Percentiles rank a stretch among this genome's conserved stretches.
Evolutionary conservation across 352 stramenopile genomes (phyloP).

Genomic region (Hyaloperonospora arabidopsidis): DNA sequence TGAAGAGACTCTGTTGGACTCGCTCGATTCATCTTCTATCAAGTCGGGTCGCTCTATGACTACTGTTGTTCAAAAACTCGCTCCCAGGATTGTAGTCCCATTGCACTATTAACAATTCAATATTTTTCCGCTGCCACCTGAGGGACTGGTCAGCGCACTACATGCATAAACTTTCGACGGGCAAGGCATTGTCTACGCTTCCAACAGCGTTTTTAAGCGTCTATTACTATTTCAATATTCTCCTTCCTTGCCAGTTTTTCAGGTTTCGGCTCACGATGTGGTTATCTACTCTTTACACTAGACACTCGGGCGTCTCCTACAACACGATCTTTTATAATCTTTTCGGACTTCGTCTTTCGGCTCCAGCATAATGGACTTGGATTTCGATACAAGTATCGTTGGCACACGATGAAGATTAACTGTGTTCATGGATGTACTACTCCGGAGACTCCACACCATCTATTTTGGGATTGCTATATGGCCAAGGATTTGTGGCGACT

Average conservation of each 20-base stretch:
- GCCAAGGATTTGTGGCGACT: not conserved
- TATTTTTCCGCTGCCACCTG: not conserved
- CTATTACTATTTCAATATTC: no score
- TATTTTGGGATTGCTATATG: constrained; percentile 7
- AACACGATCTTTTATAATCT: constrained; percentile 2
- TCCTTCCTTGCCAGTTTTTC: no score
- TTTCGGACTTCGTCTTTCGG: constrained; percentile 2
- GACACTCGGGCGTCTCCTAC: no score
- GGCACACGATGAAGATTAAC: not conserved
- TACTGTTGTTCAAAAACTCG: not conserved
- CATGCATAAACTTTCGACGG: not conserved
- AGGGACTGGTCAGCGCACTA: not conserved
- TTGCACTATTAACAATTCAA: not conserved
- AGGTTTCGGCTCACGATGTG: no score
- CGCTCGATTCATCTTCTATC: not conserved
- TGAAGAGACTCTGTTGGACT: not conserved
- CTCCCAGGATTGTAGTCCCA: not conserved
- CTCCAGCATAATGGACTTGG: constrained; percentile 2
- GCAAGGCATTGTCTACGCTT: no score
- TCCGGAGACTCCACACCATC: not conserved
- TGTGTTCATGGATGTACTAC: constrained; percentile 2
- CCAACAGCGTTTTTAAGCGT: no score
- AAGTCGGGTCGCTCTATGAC: not conserved
- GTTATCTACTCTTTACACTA: no score
- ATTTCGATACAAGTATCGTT: constrained; percentile 10